Evolutionary conservation across 257 asterid species (phyloP).

Genomic region (Datura wrightii): DNA sequence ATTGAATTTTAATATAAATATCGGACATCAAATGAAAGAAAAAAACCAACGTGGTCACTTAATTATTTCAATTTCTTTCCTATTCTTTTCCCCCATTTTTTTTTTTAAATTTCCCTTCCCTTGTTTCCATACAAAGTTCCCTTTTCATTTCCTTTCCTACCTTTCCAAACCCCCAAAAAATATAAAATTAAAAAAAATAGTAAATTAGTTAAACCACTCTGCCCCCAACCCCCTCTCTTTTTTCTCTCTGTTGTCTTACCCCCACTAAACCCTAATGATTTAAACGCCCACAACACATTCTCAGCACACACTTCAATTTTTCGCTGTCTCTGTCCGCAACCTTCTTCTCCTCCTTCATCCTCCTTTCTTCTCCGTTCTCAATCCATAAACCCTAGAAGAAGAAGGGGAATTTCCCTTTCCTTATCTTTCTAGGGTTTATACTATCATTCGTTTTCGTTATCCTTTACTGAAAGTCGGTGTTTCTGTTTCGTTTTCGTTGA

Average conservation of each 20-base stretch:
- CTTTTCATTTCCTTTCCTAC: not conserved
- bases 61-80: not conserved
- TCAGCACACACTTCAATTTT: slow-evolving; percentile 24
- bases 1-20: too few relatives aligned
- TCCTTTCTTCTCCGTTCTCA: not conserved
- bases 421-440: slow-evolving; percentile 6
- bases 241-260: not conserved
- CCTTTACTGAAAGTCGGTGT: not conserved
- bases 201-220: slow-evolving; percentile 7
- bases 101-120: not conserved
- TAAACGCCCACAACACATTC: slow-evolving; percentile 28
- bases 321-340: slow-evolving; percentile 28
- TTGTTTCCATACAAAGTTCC: not conserved
- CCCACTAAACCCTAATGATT: slow-evolving; percentile 41
- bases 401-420: not conserved
- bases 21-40: too few relatives aligned
- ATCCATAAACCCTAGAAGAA: not conserved
- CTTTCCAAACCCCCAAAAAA: not conserved
- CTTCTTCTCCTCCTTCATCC: not conserved
- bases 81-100: not conserved
- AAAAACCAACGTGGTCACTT: too few relatives aligned
- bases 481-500: not conserved
- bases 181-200: not conserved
- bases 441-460: not conserved
- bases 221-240: not conserved